Evolutionary conservation across 495 filamentous ascomycete species (phyloP), one percentile per base, ranked within the genome.

Genomic region (Tuber brumale): DNA sequence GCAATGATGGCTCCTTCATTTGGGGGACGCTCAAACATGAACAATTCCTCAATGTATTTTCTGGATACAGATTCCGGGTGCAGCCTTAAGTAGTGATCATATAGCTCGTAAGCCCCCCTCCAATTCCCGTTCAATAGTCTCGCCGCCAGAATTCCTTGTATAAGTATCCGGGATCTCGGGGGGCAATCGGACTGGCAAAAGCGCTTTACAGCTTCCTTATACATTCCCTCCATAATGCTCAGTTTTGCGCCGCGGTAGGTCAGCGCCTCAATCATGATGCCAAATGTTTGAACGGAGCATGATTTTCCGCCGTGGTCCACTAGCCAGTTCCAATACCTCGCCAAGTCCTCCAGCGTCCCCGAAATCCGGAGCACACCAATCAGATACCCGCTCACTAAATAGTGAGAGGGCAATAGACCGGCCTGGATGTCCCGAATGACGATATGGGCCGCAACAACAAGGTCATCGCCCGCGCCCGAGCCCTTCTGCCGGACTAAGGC

Each of bases 211-310:
- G 57, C 57, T 66, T 66, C 57, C 6, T 66, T 66, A 66, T 66
- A 66, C 57, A 66, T 31, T 66, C 57, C 57, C 57, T 66, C 57
- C 57, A 66, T 31, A 18, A 66, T 66, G 5, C 57, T 66, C 57
- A 66, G 35, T 35, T 66, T 66, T 19, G 57, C 27, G 5, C 57
- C 57, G 27, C 57, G 57, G 27, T 66, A 66, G 2, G 57, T 19
- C 3, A 66, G 27, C 57, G 57, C 57, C 57, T 66, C 57, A 19
- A 66, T 66, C 57, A 66, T 66, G 27, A 66, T 66, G 4, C 57
- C 57, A 66, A 66, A 66, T 35, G 57, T 66, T 35, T 66, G 57
- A 18, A 66, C 57, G 27, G 57, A 18, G 1, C 57, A 66, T 8
- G 57, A 35, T 18, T 66, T 5, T 27, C 5, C 4, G 31, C 57